These are phyloP conservation scores for Phytophthora hybrid DNA, from an alignment of 352 stramenopile genomes.

Conservation along the genomic window DNA sequence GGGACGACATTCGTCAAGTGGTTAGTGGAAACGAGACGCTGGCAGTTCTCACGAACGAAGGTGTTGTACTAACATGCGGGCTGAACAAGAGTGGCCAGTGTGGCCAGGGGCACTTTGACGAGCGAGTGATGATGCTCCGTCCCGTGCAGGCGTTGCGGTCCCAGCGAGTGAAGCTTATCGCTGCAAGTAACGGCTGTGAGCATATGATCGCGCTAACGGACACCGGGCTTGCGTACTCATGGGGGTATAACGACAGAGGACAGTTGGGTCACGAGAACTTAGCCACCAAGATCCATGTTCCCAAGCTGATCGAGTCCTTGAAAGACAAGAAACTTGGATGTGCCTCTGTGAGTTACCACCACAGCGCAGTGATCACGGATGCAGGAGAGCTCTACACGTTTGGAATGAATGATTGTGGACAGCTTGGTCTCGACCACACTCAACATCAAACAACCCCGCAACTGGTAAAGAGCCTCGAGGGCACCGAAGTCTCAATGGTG, in stretches of 20 bases:
- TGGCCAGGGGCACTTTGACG: constrained; percentile 88
- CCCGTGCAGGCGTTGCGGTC: constrained; percentile 82
- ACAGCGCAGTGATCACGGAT: constrained; percentile 82
- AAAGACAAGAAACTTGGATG: constrained; percentile 87
- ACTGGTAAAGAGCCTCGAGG: constrained; percentile 78
- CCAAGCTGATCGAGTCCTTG: constrained; percentile 85
- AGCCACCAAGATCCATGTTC: constrained; percentile 84
- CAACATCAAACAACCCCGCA: constrained; percentile 79
- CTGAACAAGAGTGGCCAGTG: constrained; percentile 92
- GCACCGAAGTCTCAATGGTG: constrained; percentile 80
- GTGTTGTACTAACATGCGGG: constrained; percentile 82
- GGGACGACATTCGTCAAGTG: constrained; percentile 87
- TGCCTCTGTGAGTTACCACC: constrained; percentile 88
- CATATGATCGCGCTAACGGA: constrained; percentile 90
- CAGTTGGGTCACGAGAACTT: constrained; percentile 89
- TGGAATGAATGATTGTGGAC: constrained; percentile 91
- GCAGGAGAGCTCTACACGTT: constrained; percentile 87
- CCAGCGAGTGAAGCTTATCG: constrained; percentile 81
- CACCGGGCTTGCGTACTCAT: constrained; percentile 83
- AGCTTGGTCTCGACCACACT: constrained; percentile 85
- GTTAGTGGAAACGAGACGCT: constrained; percentile 87
- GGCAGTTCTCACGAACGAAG: constrained; percentile 83
- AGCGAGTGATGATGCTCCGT: constrained; percentile 85
- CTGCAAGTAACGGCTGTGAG: constrained; percentile 90
- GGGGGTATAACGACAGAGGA: constrained; percentile 89